These are phyloP conservation scores for Aegle marmelos DNA, from an alignment of 345 rosid species.

Conservation along the genomic window DNA sequence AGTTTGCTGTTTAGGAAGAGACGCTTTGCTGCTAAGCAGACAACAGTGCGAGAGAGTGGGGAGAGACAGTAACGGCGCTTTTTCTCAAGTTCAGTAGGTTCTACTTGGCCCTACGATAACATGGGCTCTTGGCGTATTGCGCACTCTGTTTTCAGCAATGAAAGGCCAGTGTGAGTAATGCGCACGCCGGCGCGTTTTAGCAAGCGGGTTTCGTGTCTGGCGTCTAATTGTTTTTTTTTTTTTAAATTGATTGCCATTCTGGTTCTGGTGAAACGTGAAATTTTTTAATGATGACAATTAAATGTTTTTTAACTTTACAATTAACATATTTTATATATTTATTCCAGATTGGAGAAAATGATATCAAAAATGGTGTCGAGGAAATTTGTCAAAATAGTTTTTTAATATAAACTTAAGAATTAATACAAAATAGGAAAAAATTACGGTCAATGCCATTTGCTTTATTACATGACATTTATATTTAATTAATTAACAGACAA, in stretches of 20 bases:
- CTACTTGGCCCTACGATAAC: background rate
- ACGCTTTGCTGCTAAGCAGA: constrained; percentile 28
- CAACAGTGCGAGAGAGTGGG: background rate
- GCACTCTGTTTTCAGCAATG: background rate
- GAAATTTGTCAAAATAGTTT: too few relatives aligned
- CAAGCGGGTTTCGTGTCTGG: background rate
- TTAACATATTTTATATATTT: too few relatives aligned
- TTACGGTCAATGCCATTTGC: too few relatives aligned
- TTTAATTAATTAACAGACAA: too few relatives aligned
- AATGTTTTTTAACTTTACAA: background rate
- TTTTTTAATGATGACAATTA: background rate
- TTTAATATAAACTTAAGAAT: too few relatives aligned
- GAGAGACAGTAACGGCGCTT: background rate
- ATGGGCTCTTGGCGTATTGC: constrained; percentile 8
- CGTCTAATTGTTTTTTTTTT: background rate
- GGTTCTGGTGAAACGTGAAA: background rate
- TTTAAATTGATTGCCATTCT: background rate
- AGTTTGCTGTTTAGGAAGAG: constrained; percentile 1
- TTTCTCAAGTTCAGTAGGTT: background rate
- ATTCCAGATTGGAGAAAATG: too few relatives aligned
- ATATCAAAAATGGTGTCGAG: too few relatives aligned
- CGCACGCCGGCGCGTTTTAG: constrained; percentile 3
- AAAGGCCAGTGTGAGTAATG: constrained; percentile 6
- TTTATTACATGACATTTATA: too few relatives aligned
- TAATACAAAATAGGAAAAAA: too few relatives aligned